A percentile compares a stretch with the other conserved stretches of the same genome.
Conservation (phyloP, 768 basidiomycete species). For the Coprinopsis cinerea region DNA sequence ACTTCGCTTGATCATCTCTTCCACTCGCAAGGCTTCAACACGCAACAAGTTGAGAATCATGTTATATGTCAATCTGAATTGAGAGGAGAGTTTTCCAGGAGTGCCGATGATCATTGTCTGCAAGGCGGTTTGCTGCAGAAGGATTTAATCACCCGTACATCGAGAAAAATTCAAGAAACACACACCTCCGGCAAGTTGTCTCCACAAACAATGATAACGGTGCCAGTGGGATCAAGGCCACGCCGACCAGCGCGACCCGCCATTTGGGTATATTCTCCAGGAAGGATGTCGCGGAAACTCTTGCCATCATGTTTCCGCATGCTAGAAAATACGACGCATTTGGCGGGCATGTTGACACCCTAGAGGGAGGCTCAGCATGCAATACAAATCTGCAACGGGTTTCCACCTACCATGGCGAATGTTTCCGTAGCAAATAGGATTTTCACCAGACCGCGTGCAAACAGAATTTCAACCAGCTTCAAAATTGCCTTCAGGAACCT, state of each 20-base stretch:
- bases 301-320: conserved; percentile 95
- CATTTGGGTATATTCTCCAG: conserved; percentile 98
- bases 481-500: conserved; percentile 10
- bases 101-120: conserved; percentile 91
- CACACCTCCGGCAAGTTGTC: conserved; percentile 85
- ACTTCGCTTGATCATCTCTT: conserved; percentile 99
- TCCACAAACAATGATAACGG: conserved; percentile 84
- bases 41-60: conserved; percentile 97
- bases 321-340: conserved; percentile 92
- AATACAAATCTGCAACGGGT: not conserved
- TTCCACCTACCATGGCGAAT: conserved; percentile 83
- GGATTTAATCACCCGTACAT: not conserved
- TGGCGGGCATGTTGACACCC: conserved; percentile 99
- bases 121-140: conserved; percentile 64
- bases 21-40: conserved; percentile 92
- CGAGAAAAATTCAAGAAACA: not conserved
- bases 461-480: conserved; percentile 93
- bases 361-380: conserved; percentile 24
- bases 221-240: conserved; percentile 91
- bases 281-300: conserved; percentile 82
- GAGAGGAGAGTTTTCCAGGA: conserved; percentile 88
- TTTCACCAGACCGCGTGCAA: conserved; percentile 93
- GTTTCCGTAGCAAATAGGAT: conserved; percentile 98
- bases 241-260: conserved; percentile 96
- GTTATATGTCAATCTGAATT: conserved; percentile 97